Base-by-base conservation (phyloP, 768 basidiomycete genomes). In the Amanita molliuscula region DNA sequence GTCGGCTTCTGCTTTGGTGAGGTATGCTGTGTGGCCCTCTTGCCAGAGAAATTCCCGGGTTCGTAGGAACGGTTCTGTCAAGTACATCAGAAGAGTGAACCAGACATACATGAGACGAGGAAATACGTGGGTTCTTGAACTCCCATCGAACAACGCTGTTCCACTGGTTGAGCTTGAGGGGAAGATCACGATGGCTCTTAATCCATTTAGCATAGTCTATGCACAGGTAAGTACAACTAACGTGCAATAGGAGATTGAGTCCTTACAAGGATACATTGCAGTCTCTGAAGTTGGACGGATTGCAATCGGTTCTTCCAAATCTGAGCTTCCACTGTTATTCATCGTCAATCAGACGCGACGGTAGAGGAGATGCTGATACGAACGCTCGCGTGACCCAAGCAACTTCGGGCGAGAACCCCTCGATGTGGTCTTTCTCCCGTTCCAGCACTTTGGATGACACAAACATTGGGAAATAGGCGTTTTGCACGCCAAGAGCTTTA, bases 21-120 rank as follows among this genome's bases (percentile, higher is more conserved):
- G 75, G 67, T 86, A 82, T 3, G 96, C 95, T 7, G 96, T 98
- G 71, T 99, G 96, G 33, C 96, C 96, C 67, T 99, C 96, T 71
- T 99, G 96, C 96, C 96, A 99, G n/a, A 99, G 74, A 77, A 97
- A 99, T 71, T 99, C 96, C 63, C 96, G 89, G 2, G 96, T 98
- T 50, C 96, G 92, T 33, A 99, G 78, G 87, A 99, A 99, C 6
- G 96, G 96, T 66, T 99, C 87, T 89, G 37, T 31, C 4, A 13
- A 23, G 26, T 41, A 1, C 16, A 3, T 26, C 33, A 38, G 25
- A 21, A 25, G 29, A 25, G 23, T 36, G n/a, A 38, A 42, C 16
- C 28, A 50, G 6, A n/a, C 52, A 50, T 3, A 9, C 13, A 25
- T 40, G 28, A 40, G n/a, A 1, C 10, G 5, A n/a, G 5, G 40